Base-by-base conservation (phyloP, 257 asterid species). In the Forsythia viridissima region DNA sequence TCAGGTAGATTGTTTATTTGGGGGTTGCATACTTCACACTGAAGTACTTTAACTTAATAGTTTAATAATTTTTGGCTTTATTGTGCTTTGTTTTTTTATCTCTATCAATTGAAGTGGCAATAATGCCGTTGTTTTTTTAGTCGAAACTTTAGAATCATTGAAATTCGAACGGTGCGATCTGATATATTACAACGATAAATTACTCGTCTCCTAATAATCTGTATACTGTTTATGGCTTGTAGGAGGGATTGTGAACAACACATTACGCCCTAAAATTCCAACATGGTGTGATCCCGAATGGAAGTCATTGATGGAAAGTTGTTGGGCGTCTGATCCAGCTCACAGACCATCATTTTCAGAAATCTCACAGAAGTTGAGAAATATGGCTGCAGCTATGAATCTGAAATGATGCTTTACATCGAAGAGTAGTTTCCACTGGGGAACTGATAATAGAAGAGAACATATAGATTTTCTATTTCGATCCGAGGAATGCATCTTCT, bases 231-330 rank as follows among this genome's bases (percentile, higher is more conserved):
- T 34, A 16, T 83, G 34, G 13, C 75, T 15, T 75, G 72, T 38
- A 93, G 98, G 99, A 71, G 99, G 99, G 74, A 96, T 96, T 37
- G 97, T 96, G 81, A 93, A 90, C 89, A 90, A 91, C 90, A 77
- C 94, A 30, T 75, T 96, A 70, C 98, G 99, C 59, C 99, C 99
- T 12, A 92, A 92, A 84, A 91, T 88, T 57, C 99, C 99, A 0
- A 88, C 95, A 18, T 96, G 98, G 98, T 93, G 99, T 10, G 99
- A 96, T 80, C 99, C 99, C 1, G 97, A 92, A 81, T 96, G 99
- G 99, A 96, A 93, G 84, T 79, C 97, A 1, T 84, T 96, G 85
- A 96, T 96, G 99, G 99, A 92, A 82, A 91, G 93, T 76, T 86
- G 89, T 76, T 95, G 99, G 99, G 91, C 85, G 5, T 85, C 92